Evolutionary conservation across 371 early-diverging fungal genomes (phyloP).

Genomic region (Furculomyces boomerangus): DNA sequence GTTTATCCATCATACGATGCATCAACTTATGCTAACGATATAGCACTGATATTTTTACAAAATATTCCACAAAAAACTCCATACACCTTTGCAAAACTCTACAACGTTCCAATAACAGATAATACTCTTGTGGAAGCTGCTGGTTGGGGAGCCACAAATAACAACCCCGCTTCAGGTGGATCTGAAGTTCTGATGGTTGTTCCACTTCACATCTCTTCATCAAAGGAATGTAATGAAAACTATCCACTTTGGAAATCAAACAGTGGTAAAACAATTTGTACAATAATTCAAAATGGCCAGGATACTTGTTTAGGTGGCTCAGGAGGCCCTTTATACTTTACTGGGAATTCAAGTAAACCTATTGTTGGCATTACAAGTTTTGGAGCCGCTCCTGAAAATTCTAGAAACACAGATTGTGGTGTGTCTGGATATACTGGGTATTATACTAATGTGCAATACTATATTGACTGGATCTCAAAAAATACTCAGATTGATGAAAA

Average conservation of each 20-base stretch:
- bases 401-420: neutral
- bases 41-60: conserved; percentile 10
- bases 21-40: conserved; percentile 8
- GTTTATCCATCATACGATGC: conserved; percentile 10
- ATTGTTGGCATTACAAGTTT: neutral
- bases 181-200: conserved; percentile 11
- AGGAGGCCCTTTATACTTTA: conserved; percentile 15
- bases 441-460: neutral
- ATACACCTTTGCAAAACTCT: conserved; percentile 6
- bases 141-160: conserved; percentile 16
- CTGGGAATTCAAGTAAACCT: neutral
- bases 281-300: conserved; percentile 7
- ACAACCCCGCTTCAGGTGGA: neutral
- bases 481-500: neutral
- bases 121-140: conserved; percentile 10
- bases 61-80: conserved; percentile 1
- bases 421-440: neutral
- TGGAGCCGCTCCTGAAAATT: neutral
- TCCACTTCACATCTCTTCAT: conserved; percentile 5
- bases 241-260: conserved; percentile 1
- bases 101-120: conserved; percentile 4
- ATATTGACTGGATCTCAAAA: neutral
- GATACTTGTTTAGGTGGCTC: conserved; percentile 23
- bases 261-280: conserved; percentile 9
- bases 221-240: conserved; percentile 3